phyloP scores from a whole-genome alignment of 208 protist species.

The Trypanosoma scelopori region DNA sequence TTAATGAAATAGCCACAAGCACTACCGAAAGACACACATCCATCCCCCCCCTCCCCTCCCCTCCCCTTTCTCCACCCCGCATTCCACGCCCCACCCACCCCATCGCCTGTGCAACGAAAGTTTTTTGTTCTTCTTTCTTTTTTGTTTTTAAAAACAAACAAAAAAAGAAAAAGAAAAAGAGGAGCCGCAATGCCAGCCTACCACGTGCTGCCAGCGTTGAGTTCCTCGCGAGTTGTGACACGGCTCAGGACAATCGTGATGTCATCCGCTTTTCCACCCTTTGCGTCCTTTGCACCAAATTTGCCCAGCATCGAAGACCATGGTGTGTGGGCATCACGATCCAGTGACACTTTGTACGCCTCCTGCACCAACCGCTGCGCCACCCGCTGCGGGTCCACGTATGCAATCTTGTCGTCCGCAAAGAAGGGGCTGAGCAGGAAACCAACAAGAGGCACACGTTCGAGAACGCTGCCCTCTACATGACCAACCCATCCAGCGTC shows the following conservation, averaged over 20 bases:
- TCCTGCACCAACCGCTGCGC: conserved; percentile 84
- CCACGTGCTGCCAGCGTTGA: conserved; percentile 63
- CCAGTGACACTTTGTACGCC: conserved; percentile 73
- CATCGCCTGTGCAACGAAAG: too few species aligned
- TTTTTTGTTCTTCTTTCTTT: conserved; percentile 9
- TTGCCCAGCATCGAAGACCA: conserved; percentile 84
- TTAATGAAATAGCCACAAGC: neutral
- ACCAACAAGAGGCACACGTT: conserved; percentile 76
- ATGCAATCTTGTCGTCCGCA: conserved; percentile 67
- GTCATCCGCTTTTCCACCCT: conserved; percentile 90
- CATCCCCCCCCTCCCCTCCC: neutral
- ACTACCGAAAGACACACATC: neutral
- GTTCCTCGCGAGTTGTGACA: conserved; percentile 78
- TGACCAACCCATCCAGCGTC: conserved; percentile 85
- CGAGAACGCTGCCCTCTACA: conserved; percentile 54
- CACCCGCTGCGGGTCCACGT: conserved; percentile 87
- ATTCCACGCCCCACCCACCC: too few species aligned
- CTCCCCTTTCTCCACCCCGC: neutral
- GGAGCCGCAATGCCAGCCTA: conserved; percentile 22
- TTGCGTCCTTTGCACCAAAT: conserved; percentile 63
- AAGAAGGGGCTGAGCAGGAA: conserved; percentile 73
- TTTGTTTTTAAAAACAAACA: neutral
- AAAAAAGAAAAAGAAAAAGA: neutral
- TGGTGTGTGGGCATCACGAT: conserved; percentile 69
- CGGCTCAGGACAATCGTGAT: conserved; percentile 88